These are phyloP conservation scores for Aspergillus hiratsukae DNA, from an alignment of 2,329 filamentous ascomycete species.

Conservation along the genomic window DNA sequence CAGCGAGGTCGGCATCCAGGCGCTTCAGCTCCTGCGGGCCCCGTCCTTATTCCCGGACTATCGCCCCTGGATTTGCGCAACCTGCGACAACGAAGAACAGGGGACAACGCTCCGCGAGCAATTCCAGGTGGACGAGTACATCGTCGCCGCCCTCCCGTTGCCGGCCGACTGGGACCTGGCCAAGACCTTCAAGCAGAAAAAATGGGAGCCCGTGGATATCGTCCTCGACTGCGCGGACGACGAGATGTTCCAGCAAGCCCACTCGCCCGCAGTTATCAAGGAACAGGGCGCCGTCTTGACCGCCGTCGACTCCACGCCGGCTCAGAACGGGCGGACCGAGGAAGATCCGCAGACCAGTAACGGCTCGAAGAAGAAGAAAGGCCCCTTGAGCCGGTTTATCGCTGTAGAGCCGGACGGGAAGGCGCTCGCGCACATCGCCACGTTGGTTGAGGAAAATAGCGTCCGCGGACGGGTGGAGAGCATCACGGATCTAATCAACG, in stretches of 20 bases:
- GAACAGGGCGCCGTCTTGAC: constrained; percentile 33
- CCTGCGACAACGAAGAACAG: constrained; percentile 24
- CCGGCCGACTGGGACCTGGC: constrained; percentile 27
- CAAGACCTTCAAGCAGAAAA: constrained; percentile 25
- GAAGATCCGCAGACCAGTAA: neutral
- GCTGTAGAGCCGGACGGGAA: constrained; percentile 33
- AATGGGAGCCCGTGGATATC: constrained; percentile 36
- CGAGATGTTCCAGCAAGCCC: constrained; percentile 30
- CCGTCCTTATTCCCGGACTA: constrained; percentile 26
- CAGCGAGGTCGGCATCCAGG: constrained; percentile 35
- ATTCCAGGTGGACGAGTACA: constrained; percentile 31
- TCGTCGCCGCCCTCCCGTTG: constrained; percentile 26
- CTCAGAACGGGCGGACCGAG: constrained; percentile 11
- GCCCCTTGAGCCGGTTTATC: constrained; percentile 31
- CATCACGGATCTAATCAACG: constrained; percentile 32
- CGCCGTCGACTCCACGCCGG: constrained; percentile 27
- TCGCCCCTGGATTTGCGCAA: constrained; percentile 37
- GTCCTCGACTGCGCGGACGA: constrained; percentile 38
- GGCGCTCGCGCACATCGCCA: constrained; percentile 31
- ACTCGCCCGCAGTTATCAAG: constrained; percentile 29
- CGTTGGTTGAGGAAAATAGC: constrained; percentile 32
- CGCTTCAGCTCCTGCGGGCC: constrained; percentile 35
- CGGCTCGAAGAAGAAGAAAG: constrained; percentile 15
- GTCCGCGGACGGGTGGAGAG: constrained; percentile 30
- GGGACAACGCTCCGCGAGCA: constrained; percentile 23